Evolutionary conservation across 176 grass and related monocot species (phyloP).

Genomic region (Eleusine coracana): DNA sequence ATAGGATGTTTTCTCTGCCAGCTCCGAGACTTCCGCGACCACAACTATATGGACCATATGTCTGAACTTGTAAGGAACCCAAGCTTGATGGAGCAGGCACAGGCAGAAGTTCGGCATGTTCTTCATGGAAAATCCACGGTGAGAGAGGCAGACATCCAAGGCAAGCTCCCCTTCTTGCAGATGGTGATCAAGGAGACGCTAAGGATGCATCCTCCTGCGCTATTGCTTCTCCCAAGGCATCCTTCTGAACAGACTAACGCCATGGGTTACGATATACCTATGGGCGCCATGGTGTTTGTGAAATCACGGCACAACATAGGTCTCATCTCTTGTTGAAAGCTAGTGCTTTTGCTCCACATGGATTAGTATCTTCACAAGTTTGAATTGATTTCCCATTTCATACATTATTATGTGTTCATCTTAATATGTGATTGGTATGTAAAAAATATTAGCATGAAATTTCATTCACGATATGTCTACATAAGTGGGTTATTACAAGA

Average conservation of each 20-base stretch:
- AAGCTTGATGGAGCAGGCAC: neutral
- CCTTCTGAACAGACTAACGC: slow-evolving; percentile 34
- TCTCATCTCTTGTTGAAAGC: neutral
- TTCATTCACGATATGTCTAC: too few relatives aligned
- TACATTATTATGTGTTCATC: too few relatives aligned
- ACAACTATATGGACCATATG: slow-evolving; percentile 52
- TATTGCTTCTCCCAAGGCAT: slow-evolving; percentile 41
- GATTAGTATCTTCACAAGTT: neutral
- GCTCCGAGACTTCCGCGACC: slow-evolving; percentile 34
- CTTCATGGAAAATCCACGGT: slow-evolving; percentile 16
- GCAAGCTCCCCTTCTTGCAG: slow-evolving; percentile 33
- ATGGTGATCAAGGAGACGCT: slow-evolving; percentile 55
- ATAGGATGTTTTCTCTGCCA: slow-evolving; percentile 49
- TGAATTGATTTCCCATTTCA: too few relatives aligned
- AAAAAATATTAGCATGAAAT: too few relatives aligned
- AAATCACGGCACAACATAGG: neutral
- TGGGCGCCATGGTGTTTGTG: neutral
- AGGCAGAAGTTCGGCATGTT: slow-evolving; percentile 34
- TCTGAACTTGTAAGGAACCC: slow-evolving; percentile 45
- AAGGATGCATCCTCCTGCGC: slow-evolving; percentile 45
- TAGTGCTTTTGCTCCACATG: neutral
- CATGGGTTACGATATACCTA: slow-evolving; percentile 46
- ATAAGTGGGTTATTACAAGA: too few relatives aligned
- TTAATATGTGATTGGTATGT: too few relatives aligned
- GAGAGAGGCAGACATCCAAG: slow-evolving; percentile 8